Percentiles rank a stretch among this genome's conserved stretches.
Conservation (phyloP, 2,329 filamentous ascomycete genomes). For the Penicillium sp. region DNA sequence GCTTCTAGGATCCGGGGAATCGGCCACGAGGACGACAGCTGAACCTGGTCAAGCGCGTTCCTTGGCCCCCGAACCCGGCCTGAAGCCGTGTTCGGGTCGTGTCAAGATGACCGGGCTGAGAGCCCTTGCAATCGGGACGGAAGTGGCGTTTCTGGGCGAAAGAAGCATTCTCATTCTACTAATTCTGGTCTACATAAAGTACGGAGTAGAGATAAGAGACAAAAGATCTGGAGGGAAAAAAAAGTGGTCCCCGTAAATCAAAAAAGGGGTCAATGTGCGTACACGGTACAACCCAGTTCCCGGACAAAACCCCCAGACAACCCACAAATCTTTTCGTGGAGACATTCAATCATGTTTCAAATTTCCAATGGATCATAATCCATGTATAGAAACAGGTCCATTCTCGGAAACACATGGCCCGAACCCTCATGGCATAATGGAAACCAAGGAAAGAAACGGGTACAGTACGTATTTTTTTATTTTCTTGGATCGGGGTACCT, state of each 20-base stretch:
- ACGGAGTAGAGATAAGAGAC: too few relatives aligned
- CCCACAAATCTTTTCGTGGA: conserved; percentile 1
- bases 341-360: neutral
- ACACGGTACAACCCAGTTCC: neutral
- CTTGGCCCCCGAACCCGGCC: conserved; percentile 2
- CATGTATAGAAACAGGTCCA: neutral
- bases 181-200: too few relatives aligned
- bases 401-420: neutral
- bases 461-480: conserved; percentile 11
- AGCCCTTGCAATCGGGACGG: conserved; percentile 4
- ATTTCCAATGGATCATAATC: neutral
- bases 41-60: conserved; percentile 8
- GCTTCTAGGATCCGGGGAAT: conserved; percentile 21
- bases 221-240: neutral
- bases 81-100: conserved; percentile 14
- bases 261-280: conserved; percentile 1
- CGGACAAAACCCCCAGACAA: conserved; percentile 4
- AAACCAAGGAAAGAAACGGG: neutral
- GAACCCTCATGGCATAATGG: neutral
- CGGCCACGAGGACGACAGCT: conserved; percentile 11
- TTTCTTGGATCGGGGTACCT: too few relatives aligned
- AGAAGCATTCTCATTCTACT: neutral
- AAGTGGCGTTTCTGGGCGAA: conserved; percentile 1
- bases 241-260: neutral
- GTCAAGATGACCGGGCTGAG: neutral